Base-by-base conservation (phyloP, 129 eudicot genomes). In the Escallonia herrerae region DNA sequence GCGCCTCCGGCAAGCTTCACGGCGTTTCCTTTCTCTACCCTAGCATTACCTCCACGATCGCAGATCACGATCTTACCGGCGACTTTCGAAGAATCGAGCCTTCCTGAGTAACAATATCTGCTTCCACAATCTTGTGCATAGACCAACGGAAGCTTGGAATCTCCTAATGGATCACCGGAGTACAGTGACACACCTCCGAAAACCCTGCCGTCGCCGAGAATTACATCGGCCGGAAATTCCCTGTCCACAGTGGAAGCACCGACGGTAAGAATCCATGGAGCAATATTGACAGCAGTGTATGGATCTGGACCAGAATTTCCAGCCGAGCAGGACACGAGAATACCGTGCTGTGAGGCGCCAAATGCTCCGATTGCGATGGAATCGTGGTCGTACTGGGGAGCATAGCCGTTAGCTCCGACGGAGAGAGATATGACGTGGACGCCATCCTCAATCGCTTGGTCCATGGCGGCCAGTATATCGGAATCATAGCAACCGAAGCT, bases 261-360 rank as follows among this genome's bases (percentile, higher is more conserved):
- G 5, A 94, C 96, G 0, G 97, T 94, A 38, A 94, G 74, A 42
- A 94, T 84, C 99, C 99, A 94, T 3, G 99, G 99, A 7, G 99
- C 95, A 58, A 94, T 86, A 47, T 94, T 94, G 0, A 78, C 87
- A 0, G 93, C 95, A 0, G 97, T 89, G 58, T 75, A 86, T 2
- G 84, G 73, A 40, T 44, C 93, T 6, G 99, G 99, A 9, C 99
- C 99, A 0, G 97, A 89, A 54, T 94, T 94, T 3, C 99, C 99
- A 0, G 99, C 99, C 0, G 97, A 94, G 51, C 94, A 86, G 0
- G 97, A 89, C 22, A 82, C 86, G 7, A 94, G 63, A n/a, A 94
- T 72, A 0, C 99, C 99, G 51, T 84, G 76, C 40, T 74, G 68
- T 43, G 79, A 66, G 11, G 99, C 99, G 6, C 76, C 88, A 60